These are phyloP conservation scores for Apiospora rasikravindrae DNA, from an alignment of 2,329 filamentous ascomycete genomes.

Conservation along the genomic window DNA sequence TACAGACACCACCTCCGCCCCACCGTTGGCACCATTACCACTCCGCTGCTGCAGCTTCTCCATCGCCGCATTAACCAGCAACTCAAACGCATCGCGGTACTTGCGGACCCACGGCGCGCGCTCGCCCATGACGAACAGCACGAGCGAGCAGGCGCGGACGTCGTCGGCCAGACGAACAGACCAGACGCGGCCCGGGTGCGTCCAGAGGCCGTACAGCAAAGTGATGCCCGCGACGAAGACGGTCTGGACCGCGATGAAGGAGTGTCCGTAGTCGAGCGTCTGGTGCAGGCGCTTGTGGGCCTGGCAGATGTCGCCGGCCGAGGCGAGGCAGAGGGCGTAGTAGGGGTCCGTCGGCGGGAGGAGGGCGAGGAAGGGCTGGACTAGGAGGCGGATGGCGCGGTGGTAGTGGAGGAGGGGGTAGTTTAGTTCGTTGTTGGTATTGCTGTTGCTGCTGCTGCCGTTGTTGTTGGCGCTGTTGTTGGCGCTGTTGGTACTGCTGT, in stretches of 20 bases:
- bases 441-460: slow-evolving; percentile 26
- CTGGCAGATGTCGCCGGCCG: slow-evolving; percentile 48
- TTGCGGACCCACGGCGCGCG: slow-evolving; percentile 52
- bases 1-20: background rate
- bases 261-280: slow-evolving; percentile 46
- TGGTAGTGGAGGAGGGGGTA: slow-evolving; percentile 57
- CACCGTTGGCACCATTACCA: slow-evolving; percentile 31
- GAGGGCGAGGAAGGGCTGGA: slow-evolving; percentile 55
- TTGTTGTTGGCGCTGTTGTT: slow-evolving; percentile 38
- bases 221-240: slow-evolving; percentile 50
- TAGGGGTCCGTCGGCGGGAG: slow-evolving; percentile 51
- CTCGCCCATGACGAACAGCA: slow-evolving; percentile 56
- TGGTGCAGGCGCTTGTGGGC: slow-evolving; percentile 49
- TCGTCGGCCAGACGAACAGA: slow-evolving; percentile 54
- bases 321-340: slow-evolving; percentile 47
- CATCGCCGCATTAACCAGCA: slow-evolving; percentile 52
- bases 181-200: slow-evolving; percentile 51
- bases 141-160: slow-evolving; percentile 53
- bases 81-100: slow-evolving; percentile 53
- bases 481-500: slow-evolving; percentile 30
- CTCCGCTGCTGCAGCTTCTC: slow-evolving; percentile 46
- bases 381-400: slow-evolving; percentile 52
- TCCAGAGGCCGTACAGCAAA: slow-evolving; percentile 46
- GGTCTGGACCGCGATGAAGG: slow-evolving; percentile 49
- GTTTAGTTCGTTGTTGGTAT: slow-evolving; percentile 46